Evolutionary conservation across 2,329 filamentous ascomycete genomes (phyloP).

Genomic region (Stenocarpella maydis): DNA sequence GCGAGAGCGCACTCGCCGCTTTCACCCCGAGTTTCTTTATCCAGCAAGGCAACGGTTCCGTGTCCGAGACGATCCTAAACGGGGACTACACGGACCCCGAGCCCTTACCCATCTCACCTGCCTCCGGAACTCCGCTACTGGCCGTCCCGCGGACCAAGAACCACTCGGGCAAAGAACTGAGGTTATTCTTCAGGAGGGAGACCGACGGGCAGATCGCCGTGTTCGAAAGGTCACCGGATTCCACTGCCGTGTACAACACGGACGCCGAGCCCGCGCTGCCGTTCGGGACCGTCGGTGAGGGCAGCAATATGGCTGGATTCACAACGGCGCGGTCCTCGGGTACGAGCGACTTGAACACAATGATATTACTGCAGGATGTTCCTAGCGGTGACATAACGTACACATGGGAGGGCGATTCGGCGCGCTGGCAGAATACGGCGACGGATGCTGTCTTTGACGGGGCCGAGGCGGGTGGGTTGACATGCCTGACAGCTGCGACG

Average conservation of each 20-base stretch:
- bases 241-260: not conserved
- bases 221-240: not conserved
- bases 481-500: conserved; percentile 5
- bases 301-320: conserved; percentile 1
- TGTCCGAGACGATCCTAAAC: not conserved
- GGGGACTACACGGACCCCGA: not conserved
- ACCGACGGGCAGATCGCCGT: conserved; percentile 12
- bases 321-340: not conserved
- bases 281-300: conserved; percentile 3
- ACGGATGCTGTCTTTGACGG: conserved; percentile 5
- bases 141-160: conserved; percentile 6
- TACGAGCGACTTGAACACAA: not conserved
- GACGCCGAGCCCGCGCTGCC: conserved; percentile 3
- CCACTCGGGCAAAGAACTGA: conserved; percentile 2
- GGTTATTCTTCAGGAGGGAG: conserved; percentile 16
- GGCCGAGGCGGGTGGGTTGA: not conserved
- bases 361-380: not conserved
- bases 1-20: not conserved
- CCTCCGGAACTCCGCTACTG: not conserved
- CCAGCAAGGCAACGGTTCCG: conserved; percentile 4
- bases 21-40: not conserved
- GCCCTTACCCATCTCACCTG: not conserved
- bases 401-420: not conserved
- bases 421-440: not conserved
- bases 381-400: not conserved